A percentile compares a stretch with the other conserved stretches of the same genome.
Evolutionary conservation across 805 yeast genomes (phyloP).

Genomic region (Pichia cephalocereana): DNA sequence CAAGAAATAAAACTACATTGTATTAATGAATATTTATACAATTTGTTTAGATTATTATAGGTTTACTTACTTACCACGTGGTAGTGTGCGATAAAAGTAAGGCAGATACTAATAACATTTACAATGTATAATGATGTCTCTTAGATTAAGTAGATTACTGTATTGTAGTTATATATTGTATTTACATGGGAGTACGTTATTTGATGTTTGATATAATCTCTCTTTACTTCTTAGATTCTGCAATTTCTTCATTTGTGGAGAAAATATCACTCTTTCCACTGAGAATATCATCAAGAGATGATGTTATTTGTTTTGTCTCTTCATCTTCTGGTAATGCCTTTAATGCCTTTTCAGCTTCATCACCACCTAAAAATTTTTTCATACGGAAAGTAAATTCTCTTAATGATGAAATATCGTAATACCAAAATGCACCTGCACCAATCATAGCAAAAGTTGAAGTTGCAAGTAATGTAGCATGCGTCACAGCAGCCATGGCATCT

Average conservation of each 20-base stretch:
- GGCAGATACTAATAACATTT: no score
- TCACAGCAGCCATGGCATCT: conserved; percentile 81
- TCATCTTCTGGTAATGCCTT: conserved; percentile 44
- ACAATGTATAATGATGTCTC: no score
- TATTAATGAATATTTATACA: no score
- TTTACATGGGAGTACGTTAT: no score
- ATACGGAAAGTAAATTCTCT: conserved; percentile 65
- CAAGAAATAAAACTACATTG: no score
- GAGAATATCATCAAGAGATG: conserved; percentile 19
- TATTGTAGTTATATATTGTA: not conserved
- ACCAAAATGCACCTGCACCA: conserved; percentile 71
- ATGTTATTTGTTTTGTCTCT: conserved; percentile 49
- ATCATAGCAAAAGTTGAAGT: conserved; percentile 64
- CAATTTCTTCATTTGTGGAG: conserved; percentile 1
- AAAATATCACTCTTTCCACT: conserved; percentile 7
- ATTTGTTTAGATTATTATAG: no score
- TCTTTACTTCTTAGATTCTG: not conserved
- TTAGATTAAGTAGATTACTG: not conserved
- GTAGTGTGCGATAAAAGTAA: no score
- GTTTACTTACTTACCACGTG: no score
- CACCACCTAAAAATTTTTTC: conserved; percentile 61
- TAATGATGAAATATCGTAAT: conserved; percentile 57
- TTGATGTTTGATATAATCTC: no score
- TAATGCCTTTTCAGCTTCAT: conserved; percentile 42
- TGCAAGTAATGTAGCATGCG: conserved; percentile 71